Base-by-base conservation (phyloP, 148 eudicot species). In the Persicaria maculosa region DNA sequence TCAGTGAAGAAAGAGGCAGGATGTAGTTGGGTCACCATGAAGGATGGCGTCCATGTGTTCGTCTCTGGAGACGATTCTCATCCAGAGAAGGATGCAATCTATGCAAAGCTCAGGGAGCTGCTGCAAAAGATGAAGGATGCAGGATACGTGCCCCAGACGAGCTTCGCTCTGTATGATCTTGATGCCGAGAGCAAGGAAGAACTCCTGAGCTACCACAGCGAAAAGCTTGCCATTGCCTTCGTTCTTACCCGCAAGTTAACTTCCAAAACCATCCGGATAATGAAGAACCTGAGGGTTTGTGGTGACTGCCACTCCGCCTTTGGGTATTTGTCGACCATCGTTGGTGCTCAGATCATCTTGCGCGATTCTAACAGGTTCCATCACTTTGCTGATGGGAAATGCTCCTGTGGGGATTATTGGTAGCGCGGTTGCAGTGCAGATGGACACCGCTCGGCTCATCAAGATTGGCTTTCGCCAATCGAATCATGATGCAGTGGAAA, bases 391-490 rank as follows among this genome's bases (percentile, higher is more conserved):
- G 85, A 82, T 72, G 93, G 91, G 1, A 79, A 78, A 55, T 91
- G 93, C 75, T 91, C 97, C 20, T 91, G 93, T 79, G 88, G 85
- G 62, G 93, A 89, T 81, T 89, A 81, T 76, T 91, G 97, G 97
- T 91, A 61, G 70, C 53, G 52, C 25, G n/a, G 31, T 64, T 64
- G 36, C 7, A 65, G 70, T 65, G 20, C 5, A 31, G 31, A 62
- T 5, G 15, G 68, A 59, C 20, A 19, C 19, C 52, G 5, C 9
- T 57, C 20, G 8, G 62, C 62, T 57, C 19, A 25, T 57, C 10
- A 20, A n/a, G 61, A 55, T 17, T 17, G n/a, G 7, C 19, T 7
- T 31, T 31, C 40, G 40, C 40, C 40, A 31, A 31, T 31, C 40
- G 40, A 31, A 31, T 2, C 40, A 31, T 0, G 40, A 31, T 31